A percentile compares a stretch with the other conserved stretches of the same genome.
Evolutionary conservation across 139 green algal species (phyloP).

Genomic region (Tetradesmus lagerheimii): DNA sequence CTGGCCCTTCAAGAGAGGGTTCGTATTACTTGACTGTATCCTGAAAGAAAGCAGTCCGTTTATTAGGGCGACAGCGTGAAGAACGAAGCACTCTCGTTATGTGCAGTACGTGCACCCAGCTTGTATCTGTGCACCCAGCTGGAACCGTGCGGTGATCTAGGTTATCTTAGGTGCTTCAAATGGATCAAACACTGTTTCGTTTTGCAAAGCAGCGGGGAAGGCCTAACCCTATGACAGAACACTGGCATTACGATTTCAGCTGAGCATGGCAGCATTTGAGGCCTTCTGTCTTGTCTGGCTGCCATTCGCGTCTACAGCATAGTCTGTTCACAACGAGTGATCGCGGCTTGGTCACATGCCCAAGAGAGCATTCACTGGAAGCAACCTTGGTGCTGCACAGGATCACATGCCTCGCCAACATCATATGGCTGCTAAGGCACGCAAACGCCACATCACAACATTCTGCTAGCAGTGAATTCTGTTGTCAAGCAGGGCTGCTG

Average conservation of each 20-base stretch:
- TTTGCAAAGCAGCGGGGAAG: not conserved
- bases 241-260: not conserved
- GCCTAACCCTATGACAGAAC: not conserved
- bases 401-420: too few species aligned
- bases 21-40: too few species aligned
- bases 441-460: too few species aligned
- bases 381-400: not conserved
- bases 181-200: too few species aligned
- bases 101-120: not conserved
- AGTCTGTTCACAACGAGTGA: not conserved
- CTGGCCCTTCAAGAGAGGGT: too few species aligned
- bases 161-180: not conserved
- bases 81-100: slow-evolving; percentile 30
- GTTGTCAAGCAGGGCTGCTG: too few species aligned
- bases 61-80: not conserved
- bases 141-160: not conserved
- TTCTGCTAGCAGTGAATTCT: too few species aligned
- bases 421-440: too few species aligned
- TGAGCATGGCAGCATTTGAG: not conserved
- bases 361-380: not conserved
- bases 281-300: not conserved
- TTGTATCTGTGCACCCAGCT: not conserved
- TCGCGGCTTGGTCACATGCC: not conserved
- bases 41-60: too few species aligned
- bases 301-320: not conserved